Base-by-base conservation (phyloP, 495 filamentous ascomycete species). In the Podospora comata region DNA sequence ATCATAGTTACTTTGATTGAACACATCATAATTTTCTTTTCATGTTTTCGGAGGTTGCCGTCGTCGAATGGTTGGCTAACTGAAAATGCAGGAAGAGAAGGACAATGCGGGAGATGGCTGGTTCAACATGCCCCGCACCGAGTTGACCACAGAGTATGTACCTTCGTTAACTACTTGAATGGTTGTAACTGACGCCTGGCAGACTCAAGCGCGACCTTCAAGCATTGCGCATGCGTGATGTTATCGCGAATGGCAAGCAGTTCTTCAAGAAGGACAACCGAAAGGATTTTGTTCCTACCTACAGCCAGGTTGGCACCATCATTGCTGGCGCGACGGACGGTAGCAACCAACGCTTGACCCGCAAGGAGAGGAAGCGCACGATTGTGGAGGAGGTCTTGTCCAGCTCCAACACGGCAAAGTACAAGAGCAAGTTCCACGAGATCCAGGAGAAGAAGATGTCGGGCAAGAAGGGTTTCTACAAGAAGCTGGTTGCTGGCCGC, bases 1-100 rank as follows among this genome's bases (percentile, higher is more conserved):
- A 86, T 93, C 92, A 97, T 97, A 99, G 95, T 99, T 99, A 99
- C 95, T 94, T 94, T 97, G 94, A 98, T 81, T 83, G 83, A 27
- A 60, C 59, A 61, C 57, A 18, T 23, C 39, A n/a, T 70, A 4
- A 53, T 59, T 16, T 34, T n/a, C 34, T 56, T 66, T 65, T 26
- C 30, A 16, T 11, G 39, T 16, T 48, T 48, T 48, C 39, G 9
- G 13, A 48, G 30, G 4, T 16, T 13, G 39, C 9, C 39, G 39
- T 48, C 15, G 39, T 48, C 39, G 39, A 48, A 48, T 48, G 5
- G 39, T 48, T 48, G 2, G 39, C 76, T 79, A 65, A 79, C 72
- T 57, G 1, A 15, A 60, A 48, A 48, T 20, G 9, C 65, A 85
- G 81, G 75, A 70, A 67, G 73, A 77, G 60, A 81, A 83, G 71